phyloP scores from a whole-genome alignment of 305 asterid genomes.

The Withania somnifera region DNA sequence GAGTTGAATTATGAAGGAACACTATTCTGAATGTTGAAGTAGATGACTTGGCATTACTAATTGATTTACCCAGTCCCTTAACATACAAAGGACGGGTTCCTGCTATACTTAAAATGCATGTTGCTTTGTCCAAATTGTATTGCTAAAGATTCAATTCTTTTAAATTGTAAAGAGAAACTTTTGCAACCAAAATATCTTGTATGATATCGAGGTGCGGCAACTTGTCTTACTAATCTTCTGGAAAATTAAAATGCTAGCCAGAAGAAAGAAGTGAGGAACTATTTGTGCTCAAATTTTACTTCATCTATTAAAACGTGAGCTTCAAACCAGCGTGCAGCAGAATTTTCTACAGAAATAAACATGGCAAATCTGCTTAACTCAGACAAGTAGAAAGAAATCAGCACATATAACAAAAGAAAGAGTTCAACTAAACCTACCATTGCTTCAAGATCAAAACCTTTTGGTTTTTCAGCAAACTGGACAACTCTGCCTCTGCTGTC shows the following conservation, averaged over 20 bases:
- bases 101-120: not conserved
- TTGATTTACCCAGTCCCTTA: not conserved
- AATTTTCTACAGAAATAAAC: not conserved
- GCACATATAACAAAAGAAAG: not conserved
- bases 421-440: constrained; percentile 42
- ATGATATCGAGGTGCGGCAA: too few relatives aligned
- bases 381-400: not conserved
- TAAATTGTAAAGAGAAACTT: too few relatives aligned
- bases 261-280: too few relatives aligned
- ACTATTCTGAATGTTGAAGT: not conserved
- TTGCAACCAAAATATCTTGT: too few relatives aligned
- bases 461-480: constrained; percentile 89
- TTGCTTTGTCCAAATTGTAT: not conserved
- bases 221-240: too few relatives aligned
- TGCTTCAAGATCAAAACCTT: constrained; percentile 58
- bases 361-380: not conserved
- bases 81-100: not conserved
- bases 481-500: constrained; percentile 70
- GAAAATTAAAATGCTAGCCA: too few relatives aligned
- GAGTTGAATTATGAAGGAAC: not conserved
- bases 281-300: too few relatives aligned
- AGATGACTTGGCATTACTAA: not conserved
- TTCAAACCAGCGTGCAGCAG: not conserved
- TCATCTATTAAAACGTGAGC: too few relatives aligned
- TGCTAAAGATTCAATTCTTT: too few relatives aligned